Conservation (phyloP, 148 eudicot species). For the Fallopia convolvulus region DNA sequence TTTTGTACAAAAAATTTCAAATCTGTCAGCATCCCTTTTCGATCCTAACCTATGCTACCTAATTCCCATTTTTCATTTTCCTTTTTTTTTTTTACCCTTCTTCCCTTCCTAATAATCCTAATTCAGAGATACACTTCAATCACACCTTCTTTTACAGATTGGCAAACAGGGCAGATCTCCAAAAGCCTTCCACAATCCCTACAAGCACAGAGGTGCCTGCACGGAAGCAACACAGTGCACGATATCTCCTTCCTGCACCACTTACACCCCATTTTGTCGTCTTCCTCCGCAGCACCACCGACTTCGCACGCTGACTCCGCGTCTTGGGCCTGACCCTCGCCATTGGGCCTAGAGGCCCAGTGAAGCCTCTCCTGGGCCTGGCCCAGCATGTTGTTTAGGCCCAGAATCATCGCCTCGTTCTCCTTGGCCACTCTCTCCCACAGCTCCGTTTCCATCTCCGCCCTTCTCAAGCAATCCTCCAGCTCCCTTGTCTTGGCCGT, state of each 20-base stretch:
- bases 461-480: slow-evolving; percentile 20
- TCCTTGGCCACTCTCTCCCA: slow-evolving; percentile 44
- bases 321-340: neutral
- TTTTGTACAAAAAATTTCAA: neutral
- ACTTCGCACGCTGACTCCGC: slow-evolving; percentile 30
- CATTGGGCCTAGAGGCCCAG: slow-evolving; percentile 2
- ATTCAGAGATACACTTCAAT: slow-evolving; percentile 26
- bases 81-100: neutral
- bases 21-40: neutral
- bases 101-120: neutral
- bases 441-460: slow-evolving; percentile 27
- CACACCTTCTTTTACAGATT: slow-evolving; percentile 28
- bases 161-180: slow-evolving; percentile 41
- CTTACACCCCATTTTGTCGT: slow-evolving; percentile 22
- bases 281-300: neutral
- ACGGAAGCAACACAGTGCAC: slow-evolving; percentile 40
- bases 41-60: neutral
- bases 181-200: slow-evolving; percentile 32
- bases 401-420: slow-evolving; percentile 22
- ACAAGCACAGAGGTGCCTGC: slow-evolving; percentile 55
- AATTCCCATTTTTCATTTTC: neutral
- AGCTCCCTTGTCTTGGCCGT: slow-evolving; percentile 28
- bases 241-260: slow-evolving; percentile 22
- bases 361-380: slow-evolving; percentile 15
- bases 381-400: slow-evolving; percentile 24